phyloP scores from a whole-genome alignment of 2,329 filamentous ascomycete genomes.

The Fusarium graminum region DNA sequence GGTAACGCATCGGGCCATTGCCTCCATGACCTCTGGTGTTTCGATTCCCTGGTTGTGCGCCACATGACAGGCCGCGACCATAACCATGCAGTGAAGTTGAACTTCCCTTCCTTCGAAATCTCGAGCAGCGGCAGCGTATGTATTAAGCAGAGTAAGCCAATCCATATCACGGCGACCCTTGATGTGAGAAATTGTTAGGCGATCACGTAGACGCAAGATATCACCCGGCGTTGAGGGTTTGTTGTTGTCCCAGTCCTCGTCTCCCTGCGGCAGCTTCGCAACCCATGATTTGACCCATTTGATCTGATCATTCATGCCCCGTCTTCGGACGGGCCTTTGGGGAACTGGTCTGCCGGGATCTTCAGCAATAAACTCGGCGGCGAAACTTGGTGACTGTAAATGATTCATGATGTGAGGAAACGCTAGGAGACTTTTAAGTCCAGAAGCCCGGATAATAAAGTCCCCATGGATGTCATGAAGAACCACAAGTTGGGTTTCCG shows the following conservation, averaged over 20 bases:
- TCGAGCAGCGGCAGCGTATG: constrained; percentile 42
- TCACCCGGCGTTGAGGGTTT: constrained; percentile 42
- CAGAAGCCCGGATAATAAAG: constrained; percentile 24
- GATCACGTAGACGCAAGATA: constrained; percentile 38
- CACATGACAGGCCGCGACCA: constrained; percentile 46
- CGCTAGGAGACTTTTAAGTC: constrained; percentile 30
- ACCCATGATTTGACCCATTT: constrained; percentile 48
- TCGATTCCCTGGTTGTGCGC: constrained; percentile 42
- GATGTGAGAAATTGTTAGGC: constrained; percentile 41
- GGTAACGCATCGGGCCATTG: constrained; percentile 47
- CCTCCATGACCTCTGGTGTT: constrained; percentile 39
- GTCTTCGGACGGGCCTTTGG: constrained; percentile 44
- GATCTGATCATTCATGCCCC: constrained; percentile 45
- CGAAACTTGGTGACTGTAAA: constrained; percentile 37
- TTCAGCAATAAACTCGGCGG: constrained; percentile 46
- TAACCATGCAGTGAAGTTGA: constrained; percentile 47
- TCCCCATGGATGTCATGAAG: constrained; percentile 36
- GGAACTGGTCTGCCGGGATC: constrained; percentile 45
- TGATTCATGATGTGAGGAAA: constrained; percentile 38
- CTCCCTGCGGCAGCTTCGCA: constrained; percentile 46
- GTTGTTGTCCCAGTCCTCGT: constrained; percentile 49
- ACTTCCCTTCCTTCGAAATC: constrained; percentile 45
- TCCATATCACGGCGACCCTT: constrained; percentile 42
- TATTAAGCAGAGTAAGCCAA: constrained; percentile 43
- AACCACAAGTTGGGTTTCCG: constrained; percentile 27